These are phyloP conservation scores for Apiotrichum laibachii DNA, from an alignment of 1,284 basidiomycete genomes.

Conservation along the genomic window DNA sequence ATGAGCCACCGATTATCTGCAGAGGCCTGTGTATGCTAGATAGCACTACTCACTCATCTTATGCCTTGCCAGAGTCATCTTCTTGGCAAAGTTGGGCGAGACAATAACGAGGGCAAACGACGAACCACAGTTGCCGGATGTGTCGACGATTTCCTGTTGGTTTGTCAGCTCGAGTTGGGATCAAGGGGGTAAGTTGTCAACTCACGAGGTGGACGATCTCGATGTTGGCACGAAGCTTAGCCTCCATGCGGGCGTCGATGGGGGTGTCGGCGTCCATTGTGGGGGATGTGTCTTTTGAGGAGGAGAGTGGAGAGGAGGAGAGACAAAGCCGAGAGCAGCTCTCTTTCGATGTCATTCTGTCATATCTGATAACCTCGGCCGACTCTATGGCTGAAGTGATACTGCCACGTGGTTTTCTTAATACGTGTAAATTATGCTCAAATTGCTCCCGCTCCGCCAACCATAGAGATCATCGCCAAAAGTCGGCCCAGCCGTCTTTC, in stretches of 20 bases:
- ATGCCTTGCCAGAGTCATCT: slow-evolving; percentile 48
- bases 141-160: slow-evolving; percentile 27
- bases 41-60: slow-evolving; percentile 42
- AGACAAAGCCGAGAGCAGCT: neutral
- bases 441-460: neutral
- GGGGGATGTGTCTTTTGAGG: neutral
- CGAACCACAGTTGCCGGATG: slow-evolving; percentile 51
- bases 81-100: slow-evolving; percentile 47
- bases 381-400: neutral
- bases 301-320: neutral
- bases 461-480: neutral
- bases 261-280: neutral
- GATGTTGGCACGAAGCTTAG: slow-evolving; percentile 19
- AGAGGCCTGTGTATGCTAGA: neutral
- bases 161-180: slow-evolving; percentile 2
- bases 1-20: neutral
- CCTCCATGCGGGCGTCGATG: slow-evolving; percentile 20
- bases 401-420: too few relatives aligned
- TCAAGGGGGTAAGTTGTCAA: neutral
- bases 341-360: neutral
- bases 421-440: neutral
- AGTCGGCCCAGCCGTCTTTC: neutral
- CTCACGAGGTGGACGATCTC: slow-evolving; percentile 19
- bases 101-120: slow-evolving; percentile 48
- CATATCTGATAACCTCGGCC: slow-evolving; percentile 13